These are phyloP conservation scores for Ascochyta koolunga DNA, from an alignment of 2,329 filamentous ascomycete species.

Conservation along the genomic window DNA sequence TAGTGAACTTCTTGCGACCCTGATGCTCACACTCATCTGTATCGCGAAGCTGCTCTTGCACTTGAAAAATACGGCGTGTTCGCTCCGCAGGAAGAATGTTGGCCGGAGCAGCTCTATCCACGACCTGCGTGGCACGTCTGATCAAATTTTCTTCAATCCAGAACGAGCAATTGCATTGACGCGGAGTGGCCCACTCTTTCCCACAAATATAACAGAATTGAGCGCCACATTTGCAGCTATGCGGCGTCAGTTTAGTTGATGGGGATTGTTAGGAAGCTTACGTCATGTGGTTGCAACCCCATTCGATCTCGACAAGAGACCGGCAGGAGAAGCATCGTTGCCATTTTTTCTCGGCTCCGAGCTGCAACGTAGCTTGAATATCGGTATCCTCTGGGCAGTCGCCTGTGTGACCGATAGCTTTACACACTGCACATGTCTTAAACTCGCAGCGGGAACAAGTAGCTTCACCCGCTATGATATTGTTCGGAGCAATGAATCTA, in stretches of 20 bases:
- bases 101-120: slow-evolving; percentile 18
- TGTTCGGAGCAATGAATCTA: slow-evolving; percentile 7
- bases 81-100: slow-evolving; percentile 13
- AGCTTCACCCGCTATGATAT: slow-evolving; percentile 1
- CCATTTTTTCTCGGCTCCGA: no score
- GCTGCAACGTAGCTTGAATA: no score
- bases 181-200: neutral
- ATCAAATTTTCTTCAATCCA: no score
- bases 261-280: neutral
- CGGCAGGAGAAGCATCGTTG: no score
- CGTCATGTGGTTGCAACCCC: slow-evolving; percentile 17
- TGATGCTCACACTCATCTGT: slow-evolving; percentile 26
- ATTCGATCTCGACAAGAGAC: no score
- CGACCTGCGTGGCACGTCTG: slow-evolving; percentile 23
- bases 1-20: no score
- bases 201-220: neutral
- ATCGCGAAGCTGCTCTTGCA: slow-evolving; percentile 17
- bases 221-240: slow-evolving; percentile 66
- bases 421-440: slow-evolving; percentile 13
- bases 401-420: neutral
- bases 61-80: slow-evolving; percentile 11
- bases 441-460: no score
- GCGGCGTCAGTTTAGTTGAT: no score
- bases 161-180: no score
- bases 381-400: no score